Evolutionary conservation across 2,329 filamentous ascomycete genomes (phyloP).

Genomic region (Aspergillus quadricinctus): DNA sequence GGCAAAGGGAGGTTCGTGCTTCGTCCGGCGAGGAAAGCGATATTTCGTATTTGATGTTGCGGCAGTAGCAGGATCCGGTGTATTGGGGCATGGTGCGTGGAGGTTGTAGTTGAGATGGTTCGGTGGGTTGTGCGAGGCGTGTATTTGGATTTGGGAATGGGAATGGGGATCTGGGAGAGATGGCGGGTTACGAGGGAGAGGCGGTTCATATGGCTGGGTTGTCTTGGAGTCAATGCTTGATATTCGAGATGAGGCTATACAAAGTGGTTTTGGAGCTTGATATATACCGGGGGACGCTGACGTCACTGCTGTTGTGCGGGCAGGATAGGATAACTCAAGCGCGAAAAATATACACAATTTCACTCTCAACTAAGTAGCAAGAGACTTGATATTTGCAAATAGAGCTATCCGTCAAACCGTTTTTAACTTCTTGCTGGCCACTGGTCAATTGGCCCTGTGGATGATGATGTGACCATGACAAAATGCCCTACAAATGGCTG

Average conservation of each 20-base stretch:
- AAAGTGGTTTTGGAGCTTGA: not conserved
- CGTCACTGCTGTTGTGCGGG: not conserved
- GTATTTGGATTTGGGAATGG: no score
- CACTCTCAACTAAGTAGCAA: no score
- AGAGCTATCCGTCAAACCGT: not conserved
- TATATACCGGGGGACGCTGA: not conserved
- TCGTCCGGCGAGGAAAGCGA: conserved; percentile 42
- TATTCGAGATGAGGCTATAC: not conserved
- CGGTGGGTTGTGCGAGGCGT: not conserved
- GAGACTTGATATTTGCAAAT: not conserved
- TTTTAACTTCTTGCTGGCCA: not conserved
- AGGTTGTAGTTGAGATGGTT: not conserved
- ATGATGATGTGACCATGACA: conserved; percentile 13
- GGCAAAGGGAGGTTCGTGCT: conserved; percentile 50
- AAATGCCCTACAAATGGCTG: not conserved
- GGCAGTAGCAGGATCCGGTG: conserved; percentile 47
- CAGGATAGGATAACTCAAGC: no score
- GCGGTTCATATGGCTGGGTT: not conserved
- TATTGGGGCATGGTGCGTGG: conserved; percentile 23
- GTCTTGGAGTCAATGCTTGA: not conserved
- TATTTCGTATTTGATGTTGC: conserved; percentile 45
- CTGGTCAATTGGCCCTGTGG: not conserved
- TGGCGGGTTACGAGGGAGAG: not conserved
- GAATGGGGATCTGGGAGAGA: not conserved
- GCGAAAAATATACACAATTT: no score